phyloP scores from a whole-genome alignment of 345 rosid species.

The Citrus cavaleriei region DNA sequence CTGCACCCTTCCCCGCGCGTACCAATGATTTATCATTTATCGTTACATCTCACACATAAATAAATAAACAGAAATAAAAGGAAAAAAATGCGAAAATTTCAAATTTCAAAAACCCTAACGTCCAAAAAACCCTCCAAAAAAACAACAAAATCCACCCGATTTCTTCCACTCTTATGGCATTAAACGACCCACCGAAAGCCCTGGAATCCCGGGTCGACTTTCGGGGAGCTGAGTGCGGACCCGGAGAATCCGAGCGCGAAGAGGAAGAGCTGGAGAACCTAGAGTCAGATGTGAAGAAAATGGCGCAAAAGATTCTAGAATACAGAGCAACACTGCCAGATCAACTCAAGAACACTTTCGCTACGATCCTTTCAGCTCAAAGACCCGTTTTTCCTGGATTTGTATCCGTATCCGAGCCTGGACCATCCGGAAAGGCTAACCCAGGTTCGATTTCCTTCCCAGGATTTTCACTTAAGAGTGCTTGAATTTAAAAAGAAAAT shows the following conservation, averaged over 20 bases:
- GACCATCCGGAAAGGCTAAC: constrained; percentile 23
- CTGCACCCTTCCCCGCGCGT: constrained; percentile 9
- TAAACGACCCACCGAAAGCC: constrained; percentile 11
- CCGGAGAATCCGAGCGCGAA: constrained; percentile 17
- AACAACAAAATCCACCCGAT: background rate
- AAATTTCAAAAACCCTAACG: constrained; percentile 24
- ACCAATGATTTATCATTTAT: background rate
- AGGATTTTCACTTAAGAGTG: constrained; percentile 18
- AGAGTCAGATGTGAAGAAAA: constrained; percentile 53
- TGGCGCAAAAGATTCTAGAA: constrained; percentile 61
- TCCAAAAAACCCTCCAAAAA: constrained; percentile 7
- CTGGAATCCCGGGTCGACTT: background rate
- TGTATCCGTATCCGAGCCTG: constrained; percentile 33
- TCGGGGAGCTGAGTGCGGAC: constrained; percentile 16
- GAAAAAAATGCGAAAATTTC: background rate
- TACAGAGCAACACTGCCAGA: constrained; percentile 66
- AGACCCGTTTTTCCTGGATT: constrained; percentile 27
- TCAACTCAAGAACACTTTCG: constrained; percentile 46
- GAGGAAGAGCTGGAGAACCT: constrained; percentile 50
- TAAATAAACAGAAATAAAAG: background rate
- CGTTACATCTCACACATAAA: background rate
- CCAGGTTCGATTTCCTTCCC: constrained; percentile 30
- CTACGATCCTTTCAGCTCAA: constrained; percentile 44
- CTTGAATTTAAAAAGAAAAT: background rate
- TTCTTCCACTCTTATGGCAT: constrained; percentile 13